Base-by-base conservation (phyloP, 495 filamentous ascomycete species). In the Penicillium salamii region DNA sequence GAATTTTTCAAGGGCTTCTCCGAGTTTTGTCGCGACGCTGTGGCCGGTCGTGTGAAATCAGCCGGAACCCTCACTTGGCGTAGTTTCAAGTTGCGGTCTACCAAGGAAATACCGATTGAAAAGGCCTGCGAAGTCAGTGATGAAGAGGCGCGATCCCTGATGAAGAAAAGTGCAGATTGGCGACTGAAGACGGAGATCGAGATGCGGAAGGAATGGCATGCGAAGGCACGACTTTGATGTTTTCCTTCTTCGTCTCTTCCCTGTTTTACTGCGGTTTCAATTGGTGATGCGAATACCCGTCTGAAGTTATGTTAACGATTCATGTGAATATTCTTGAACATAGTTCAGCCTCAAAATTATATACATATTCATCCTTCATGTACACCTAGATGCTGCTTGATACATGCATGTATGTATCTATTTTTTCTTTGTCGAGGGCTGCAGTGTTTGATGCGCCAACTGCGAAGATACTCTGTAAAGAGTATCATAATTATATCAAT, bases 1-100 rank as follows among this genome's bases (percentile, higher is more conserved):
- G 64, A 72, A 37, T 86, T 81, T 56, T 77, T 85, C 37, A 64
- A 78, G 7, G 65, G 76, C 15, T 78, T 82, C 69, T 71, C 78
- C 0, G 67, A 61, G 24, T 95, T 93, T 57, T 72, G 69, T 45
- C 54, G 45, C 1, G 63, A 70, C 42, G 66, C 59, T 13, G 68
- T 82, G 0, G 67, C 66, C 2, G 61, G 49, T 1, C 42, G 47
- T 26, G 55, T 69, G 12, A 38, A 29, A 5, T 36, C 58, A 26
- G 47, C 58, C 2, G 63, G 67, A n/a, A 46, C 46, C 14, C 52
- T 75, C 42, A 78, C 61, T 13, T 74, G 87, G 23, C 64, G 65
- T 14, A 77, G 66, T 71, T 83, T 60, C 40, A 83, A 80, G 66
- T 76, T 78, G 31, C 57, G 76, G 40, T 66, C 73, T 24, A 79